Evolutionary conservation across 2,329 filamentous ascomycete genomes (phyloP).

Genomic region (Metarhizium sp.): DNA sequence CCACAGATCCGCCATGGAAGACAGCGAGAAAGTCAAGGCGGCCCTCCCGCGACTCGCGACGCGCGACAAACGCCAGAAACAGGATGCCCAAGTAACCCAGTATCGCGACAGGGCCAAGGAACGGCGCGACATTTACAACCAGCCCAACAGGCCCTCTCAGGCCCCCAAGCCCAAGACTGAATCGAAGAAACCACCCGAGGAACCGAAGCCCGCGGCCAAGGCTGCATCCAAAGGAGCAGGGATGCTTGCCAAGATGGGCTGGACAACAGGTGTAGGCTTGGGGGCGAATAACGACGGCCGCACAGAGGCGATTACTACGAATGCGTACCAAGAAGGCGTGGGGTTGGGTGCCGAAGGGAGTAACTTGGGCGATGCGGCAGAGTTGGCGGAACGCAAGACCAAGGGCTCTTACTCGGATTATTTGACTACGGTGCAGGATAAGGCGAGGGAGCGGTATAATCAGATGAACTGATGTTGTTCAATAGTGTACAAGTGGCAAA

Average conservation of each 20-base stretch:
- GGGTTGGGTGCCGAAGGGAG: conserved; percentile 60
- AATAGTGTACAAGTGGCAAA: neutral
- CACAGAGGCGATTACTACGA: conserved; percentile 54
- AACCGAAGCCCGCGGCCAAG: conserved; percentile 13
- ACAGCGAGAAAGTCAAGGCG: conserved; percentile 38
- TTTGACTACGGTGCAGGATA: conserved; percentile 54
- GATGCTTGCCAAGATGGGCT: conserved; percentile 65
- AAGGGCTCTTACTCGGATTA: conserved; percentile 52
- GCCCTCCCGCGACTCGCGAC: conserved; percentile 31
- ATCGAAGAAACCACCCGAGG: conserved; percentile 7
- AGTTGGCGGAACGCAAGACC: conserved; percentile 53
- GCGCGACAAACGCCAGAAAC: conserved; percentile 27
- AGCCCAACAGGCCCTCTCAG: conserved; percentile 43
- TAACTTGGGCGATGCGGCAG: conserved; percentile 58
- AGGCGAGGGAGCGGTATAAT: conserved; percentile 57
- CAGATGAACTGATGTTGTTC: conserved; percentile 27
- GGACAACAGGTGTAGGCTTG: conserved; percentile 55
- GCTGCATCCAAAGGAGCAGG: conserved; percentile 53
- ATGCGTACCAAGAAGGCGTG: conserved; percentile 58
- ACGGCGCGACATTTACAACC: conserved; percentile 52
- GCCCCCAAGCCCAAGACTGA: conserved; percentile 27
- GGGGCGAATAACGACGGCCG: conserved; percentile 54
- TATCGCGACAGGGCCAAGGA: conserved; percentile 63
- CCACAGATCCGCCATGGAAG: conserved; percentile 29
- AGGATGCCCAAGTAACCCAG: conserved; percentile 17